Percentiles rank a stretch among this genome's conserved stretches.
These are phyloP conservation scores for Trypanosoma conorhini DNA, from an alignment of 208 protist genomes.

Conservation along the genomic window DNA sequence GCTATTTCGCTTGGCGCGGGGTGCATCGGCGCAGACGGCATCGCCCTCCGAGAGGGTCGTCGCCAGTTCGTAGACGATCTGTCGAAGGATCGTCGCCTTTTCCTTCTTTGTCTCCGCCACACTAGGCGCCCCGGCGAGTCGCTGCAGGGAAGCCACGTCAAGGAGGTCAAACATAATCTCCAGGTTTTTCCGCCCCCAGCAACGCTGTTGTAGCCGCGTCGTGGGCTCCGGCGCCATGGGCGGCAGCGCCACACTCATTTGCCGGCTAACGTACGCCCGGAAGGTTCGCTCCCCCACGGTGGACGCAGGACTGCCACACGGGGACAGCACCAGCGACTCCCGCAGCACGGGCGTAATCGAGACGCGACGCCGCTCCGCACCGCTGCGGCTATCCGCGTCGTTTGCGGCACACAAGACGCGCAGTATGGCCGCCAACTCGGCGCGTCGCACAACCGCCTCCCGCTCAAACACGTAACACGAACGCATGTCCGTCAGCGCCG, in stretches of 20 bases:
- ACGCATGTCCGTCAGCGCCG: slow-evolving; percentile 23
- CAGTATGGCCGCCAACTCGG: slow-evolving; percentile 26
- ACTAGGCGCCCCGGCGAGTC: slow-evolving; percentile 10
- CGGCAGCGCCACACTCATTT: slow-evolving; percentile 24
- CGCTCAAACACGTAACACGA: slow-evolving; percentile 30
- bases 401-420: slow-evolving; percentile 21
- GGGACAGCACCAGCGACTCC: slow-evolving; percentile 14
- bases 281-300: slow-evolving; percentile 34
- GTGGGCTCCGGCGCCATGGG: slow-evolving; percentile 36
- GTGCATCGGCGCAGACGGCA: neutral
- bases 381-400: neutral
- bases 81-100: slow-evolving; percentile 30
- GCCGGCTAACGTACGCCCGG: slow-evolving; percentile 31
- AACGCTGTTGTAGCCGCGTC: slow-evolving; percentile 33
- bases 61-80: slow-evolving; percentile 33
- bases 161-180: slow-evolving; percentile 41
- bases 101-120: slow-evolving; percentile 33
- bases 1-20: neutral
- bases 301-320: slow-evolving; percentile 10
- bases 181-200: slow-evolving; percentile 37
- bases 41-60: slow-evolving; percentile 21
- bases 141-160: slow-evolving; percentile 19
- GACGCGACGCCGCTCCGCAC: neutral
- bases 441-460: slow-evolving; percentile 28
- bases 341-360: slow-evolving; percentile 3